These are phyloP conservation scores for Polymyxa betae DNA, from an alignment of 208 protist species.

Conservation along the genomic window DNA sequence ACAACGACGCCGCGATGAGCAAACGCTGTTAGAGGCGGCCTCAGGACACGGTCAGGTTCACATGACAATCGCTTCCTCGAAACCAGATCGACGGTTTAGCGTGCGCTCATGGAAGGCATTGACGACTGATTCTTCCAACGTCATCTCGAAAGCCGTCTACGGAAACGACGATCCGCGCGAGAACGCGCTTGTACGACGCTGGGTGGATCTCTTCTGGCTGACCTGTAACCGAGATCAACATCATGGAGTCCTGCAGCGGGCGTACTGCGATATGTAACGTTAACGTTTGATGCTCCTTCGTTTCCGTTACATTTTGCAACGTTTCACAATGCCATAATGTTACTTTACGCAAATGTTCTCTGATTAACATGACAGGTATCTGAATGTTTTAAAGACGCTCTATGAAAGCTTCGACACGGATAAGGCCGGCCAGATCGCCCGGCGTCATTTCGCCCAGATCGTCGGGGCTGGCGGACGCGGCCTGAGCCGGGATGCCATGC, in stretches of 20 bases:
- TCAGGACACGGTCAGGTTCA: not conserved
- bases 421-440: slow-evolving; percentile 2
- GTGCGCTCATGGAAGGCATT: slow-evolving; percentile 29
- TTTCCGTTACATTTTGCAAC: no score
- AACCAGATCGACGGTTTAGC: not conserved
- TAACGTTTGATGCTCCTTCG: no score
- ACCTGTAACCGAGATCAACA: slow-evolving; percentile 36
- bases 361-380: no score
- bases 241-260: slow-evolving; percentile 42
- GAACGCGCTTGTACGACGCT: not conserved
- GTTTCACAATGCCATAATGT: no score
- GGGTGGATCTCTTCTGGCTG: slow-evolving; percentile 11
- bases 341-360: no score
- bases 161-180: no score
- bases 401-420: slow-evolving; percentile 10
- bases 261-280: not conserved
- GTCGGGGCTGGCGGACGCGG: not conserved
- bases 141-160: not conserved
- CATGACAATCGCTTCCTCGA: not conserved
- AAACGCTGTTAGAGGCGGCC: slow-evolving; percentile 14
- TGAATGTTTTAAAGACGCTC: not conserved
- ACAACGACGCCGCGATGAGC: not conserved
- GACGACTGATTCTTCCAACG: not conserved
- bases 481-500: not conserved
- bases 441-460: not conserved